Evolutionary conservation across 345 rosid genomes (phyloP).

Genomic region (Moricandia moricandioides): DNA sequence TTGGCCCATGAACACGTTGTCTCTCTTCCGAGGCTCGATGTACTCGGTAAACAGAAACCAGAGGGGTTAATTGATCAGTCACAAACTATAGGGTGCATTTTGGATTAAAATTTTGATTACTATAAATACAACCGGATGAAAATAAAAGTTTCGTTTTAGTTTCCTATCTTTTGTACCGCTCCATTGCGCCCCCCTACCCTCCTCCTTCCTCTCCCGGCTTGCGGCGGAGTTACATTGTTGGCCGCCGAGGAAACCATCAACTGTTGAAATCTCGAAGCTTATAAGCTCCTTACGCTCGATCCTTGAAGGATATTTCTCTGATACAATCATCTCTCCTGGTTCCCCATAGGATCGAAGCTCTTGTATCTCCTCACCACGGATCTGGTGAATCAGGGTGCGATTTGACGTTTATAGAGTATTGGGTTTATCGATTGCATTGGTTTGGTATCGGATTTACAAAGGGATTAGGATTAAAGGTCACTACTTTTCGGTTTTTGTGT

Average conservation of each 20-base stretch:
- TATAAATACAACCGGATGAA: conserved; percentile 18
- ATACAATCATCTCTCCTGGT: not conserved
- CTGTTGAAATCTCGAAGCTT: conserved; percentile 3
- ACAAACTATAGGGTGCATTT: conserved; percentile 16
- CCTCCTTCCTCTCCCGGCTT: conserved; percentile 29
- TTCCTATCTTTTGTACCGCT: conserved; percentile 33
- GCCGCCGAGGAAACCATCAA: conserved; percentile 31
- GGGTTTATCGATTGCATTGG: conserved; percentile 1
- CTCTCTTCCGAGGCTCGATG: not conserved
- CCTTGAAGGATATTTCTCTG: not conserved
- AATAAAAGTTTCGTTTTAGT: not conserved
- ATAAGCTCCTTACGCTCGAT: conserved; percentile 11
- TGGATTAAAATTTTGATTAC: not conserved
- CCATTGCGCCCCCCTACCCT: conserved; percentile 24
- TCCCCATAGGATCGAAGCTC: conserved; percentile 18
- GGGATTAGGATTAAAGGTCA: conserved; percentile 43
- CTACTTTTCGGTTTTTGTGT: conserved; percentile 14
- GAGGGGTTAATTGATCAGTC: conserved; percentile 12
- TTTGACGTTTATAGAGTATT: conserved; percentile 26
- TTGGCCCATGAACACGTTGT: conserved; percentile 1
- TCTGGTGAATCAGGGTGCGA: conserved; percentile 45
- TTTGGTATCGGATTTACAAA: not conserved
- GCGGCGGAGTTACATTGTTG: conserved; percentile 50
- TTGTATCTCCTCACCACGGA: conserved; percentile 37
- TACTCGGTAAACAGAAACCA: no score